A percentile compares a stretch with the other conserved stretches of the same genome.
These are phyloP conservation scores for Clarireedia homoeocarpa DNA, from an alignment of 2,329 filamentous ascomycete genomes.

Conservation along the genomic window DNA sequence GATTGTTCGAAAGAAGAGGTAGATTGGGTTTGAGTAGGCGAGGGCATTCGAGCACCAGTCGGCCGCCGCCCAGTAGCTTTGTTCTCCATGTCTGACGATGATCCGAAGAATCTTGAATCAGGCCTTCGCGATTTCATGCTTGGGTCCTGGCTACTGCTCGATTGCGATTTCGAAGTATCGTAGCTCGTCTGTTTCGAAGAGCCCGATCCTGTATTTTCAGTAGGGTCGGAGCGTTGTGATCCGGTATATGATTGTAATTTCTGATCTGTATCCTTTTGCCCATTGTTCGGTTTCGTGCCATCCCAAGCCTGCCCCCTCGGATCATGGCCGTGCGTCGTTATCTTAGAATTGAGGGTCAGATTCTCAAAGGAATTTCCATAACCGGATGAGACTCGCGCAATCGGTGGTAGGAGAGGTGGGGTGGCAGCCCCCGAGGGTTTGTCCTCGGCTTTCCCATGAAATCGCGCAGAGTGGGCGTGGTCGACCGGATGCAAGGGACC, in stretches of 20 bases:
- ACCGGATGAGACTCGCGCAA: slow-evolving; percentile 31
- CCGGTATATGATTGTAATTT: slow-evolving; percentile 15
- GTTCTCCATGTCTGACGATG: slow-evolving; percentile 15
- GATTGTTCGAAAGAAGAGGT: slow-evolving; percentile 18
- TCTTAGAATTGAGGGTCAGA: slow-evolving; percentile 3
- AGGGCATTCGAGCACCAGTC: slow-evolving; percentile 22
- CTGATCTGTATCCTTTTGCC: slow-evolving; percentile 13
- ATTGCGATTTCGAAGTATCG: slow-evolving; percentile 14
- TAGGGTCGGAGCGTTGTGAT: slow-evolving; percentile 20
- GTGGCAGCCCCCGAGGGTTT: slow-evolving; percentile 30
- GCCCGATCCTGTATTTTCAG: slow-evolving; percentile 16
- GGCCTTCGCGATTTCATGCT: slow-evolving; percentile 11
- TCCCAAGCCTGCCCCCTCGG: slow-evolving; percentile 8
- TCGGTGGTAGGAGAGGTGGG: slow-evolving; percentile 39
- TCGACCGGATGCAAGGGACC: slow-evolving; percentile 17
- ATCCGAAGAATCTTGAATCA: slow-evolving; percentile 14
- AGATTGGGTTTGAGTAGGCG: slow-evolving; percentile 17
- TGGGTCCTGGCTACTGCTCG: slow-evolving; percentile 11
- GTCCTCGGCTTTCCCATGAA: slow-evolving; percentile 16
- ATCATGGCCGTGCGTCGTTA: slow-evolving; percentile 1
- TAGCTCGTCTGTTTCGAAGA: slow-evolving; percentile 12
- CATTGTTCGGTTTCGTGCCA: slow-evolving; percentile 2
- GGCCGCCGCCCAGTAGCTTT: slow-evolving; percentile 19
- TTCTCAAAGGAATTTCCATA: slow-evolving; percentile 9
- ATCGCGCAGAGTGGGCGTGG: slow-evolving; percentile 24